Conservation (phyloP, 257 asterid genomes). For the Scutellaria barbata region DNA sequence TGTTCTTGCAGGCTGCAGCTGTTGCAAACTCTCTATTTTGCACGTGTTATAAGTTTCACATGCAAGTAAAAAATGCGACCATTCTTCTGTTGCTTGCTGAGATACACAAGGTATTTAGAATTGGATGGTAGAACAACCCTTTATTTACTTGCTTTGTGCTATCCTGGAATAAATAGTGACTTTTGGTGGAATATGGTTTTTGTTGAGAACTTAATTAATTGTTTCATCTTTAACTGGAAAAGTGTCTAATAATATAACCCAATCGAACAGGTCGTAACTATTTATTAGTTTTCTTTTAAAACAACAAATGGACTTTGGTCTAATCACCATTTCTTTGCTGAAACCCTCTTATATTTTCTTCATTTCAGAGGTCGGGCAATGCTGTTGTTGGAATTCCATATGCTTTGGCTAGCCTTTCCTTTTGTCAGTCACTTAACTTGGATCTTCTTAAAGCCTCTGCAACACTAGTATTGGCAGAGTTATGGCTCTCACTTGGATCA, state of each 20-base stretch:
- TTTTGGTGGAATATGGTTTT: constrained; percentile 13
- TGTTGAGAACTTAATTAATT: constrained; percentile 4
- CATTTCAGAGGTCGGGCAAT: constrained; percentile 80
- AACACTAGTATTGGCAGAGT: constrained; percentile 79
- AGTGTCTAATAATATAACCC: not conserved
- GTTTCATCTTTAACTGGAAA: constrained; percentile 10
- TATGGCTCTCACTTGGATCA: constrained; percentile 94
- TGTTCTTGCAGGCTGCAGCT: constrained; percentile 79
- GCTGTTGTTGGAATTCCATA: constrained; percentile 93
- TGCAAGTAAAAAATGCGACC: constrained; percentile 91
- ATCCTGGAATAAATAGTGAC: constrained; percentile 12
- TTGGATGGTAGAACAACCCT: not conserved
- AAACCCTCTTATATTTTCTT: constrained; percentile 23
- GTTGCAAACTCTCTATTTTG: constrained; percentile 84
- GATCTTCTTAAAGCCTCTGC: constrained; percentile 97
- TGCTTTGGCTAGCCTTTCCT: constrained; percentile 95
- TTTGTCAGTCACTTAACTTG: constrained; percentile 89
- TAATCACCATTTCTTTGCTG: constrained; percentile 22
- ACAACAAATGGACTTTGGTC: not conserved
- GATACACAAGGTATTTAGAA: constrained; percentile 82
- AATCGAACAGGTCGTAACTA: constrained; percentile 1
- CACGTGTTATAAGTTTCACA: constrained; percentile 74
- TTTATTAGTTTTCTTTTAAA: not conserved
- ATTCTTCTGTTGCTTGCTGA: constrained; percentile 96
- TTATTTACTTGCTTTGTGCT: constrained; percentile 14